phyloP scores from a whole-genome alignment of 371 early-diverging fungal species.

The Ecytonucleospora hepatopenaei region DNA sequence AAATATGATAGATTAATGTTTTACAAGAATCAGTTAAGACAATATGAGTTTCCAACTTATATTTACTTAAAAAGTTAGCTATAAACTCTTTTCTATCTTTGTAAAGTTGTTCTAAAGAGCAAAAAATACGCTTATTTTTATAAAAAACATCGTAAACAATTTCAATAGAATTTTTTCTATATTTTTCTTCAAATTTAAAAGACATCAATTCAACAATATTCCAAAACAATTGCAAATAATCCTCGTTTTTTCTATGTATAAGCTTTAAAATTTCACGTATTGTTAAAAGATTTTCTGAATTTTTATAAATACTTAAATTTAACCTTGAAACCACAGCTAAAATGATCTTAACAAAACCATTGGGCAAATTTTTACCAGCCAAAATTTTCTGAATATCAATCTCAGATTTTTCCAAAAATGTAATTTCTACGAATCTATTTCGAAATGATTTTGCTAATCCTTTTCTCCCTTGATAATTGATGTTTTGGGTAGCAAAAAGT shows the following conservation, averaged over 20 bases:
- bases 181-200: slow-evolving; percentile 75
- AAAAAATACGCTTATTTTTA: slow-evolving; percentile 1
- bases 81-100: neutral
- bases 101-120: neutral
- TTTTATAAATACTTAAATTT: slow-evolving; percentile 17
- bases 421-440: slow-evolving; percentile 78
- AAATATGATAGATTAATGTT: slow-evolving; percentile 71
- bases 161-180: slow-evolving; percentile 60
- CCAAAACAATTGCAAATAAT: slow-evolving; percentile 67
- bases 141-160: slow-evolving; percentile 20
- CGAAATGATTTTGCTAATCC: slow-evolving; percentile 92
- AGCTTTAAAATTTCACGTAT: slow-evolving; percentile 93
- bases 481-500: slow-evolving; percentile 98
- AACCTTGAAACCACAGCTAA: slow-evolving; percentile 73
- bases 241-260: slow-evolving; percentile 69
- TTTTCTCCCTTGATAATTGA: slow-evolving; percentile 97
- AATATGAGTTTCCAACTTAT: neutral
- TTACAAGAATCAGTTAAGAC: slow-evolving; percentile 55
- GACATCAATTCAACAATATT: slow-evolving; percentile 83
- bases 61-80: slow-evolving; percentile 4
- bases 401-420: slow-evolving; percentile 32
- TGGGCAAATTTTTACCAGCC: slow-evolving; percentile 23
- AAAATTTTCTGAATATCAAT: slow-evolving; percentile 24
- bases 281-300: slow-evolving; percentile 70
- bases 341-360: slow-evolving; percentile 58